These are phyloP conservation scores for Venturia nashicola DNA, from an alignment of 2,329 filamentous ascomycete species.

Conservation along the genomic window DNA sequence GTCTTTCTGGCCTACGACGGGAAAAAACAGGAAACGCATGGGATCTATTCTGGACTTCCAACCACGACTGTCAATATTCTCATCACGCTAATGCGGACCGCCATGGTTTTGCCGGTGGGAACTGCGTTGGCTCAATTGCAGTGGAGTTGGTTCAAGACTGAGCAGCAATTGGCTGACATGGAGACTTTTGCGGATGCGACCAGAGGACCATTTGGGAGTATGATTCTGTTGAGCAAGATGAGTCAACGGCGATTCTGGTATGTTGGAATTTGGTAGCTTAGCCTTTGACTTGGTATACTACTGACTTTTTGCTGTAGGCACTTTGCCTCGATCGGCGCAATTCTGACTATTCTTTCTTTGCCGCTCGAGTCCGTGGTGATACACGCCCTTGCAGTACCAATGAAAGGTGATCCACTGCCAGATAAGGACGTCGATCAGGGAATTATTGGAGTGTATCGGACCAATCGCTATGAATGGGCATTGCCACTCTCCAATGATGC, in stretches of 20 bases:
- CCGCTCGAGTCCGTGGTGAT: not conserved
- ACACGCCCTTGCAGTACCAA: not conserved
- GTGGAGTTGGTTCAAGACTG: not conserved
- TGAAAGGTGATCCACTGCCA: not conserved
- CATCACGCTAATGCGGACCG: not conserved
- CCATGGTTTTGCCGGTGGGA: not conserved
- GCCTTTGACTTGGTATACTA: not conserved
- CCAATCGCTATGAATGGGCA: not conserved
- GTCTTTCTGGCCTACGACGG: not conserved
- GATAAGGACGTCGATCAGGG: not conserved
- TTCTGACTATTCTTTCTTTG: not conserved
- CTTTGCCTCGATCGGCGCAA: not conserved
- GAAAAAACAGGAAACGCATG: not conserved
- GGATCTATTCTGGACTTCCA: not conserved
- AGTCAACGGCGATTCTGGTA: not conserved
- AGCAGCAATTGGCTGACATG: not conserved
- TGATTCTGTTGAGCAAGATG: not conserved
- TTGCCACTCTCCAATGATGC: not conserved
- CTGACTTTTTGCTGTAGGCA: not conserved
- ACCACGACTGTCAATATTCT: not conserved
- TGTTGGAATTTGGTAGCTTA: not conserved
- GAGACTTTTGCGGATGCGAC: not conserved
- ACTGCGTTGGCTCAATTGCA: constrained; percentile 1
- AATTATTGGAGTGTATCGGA: not conserved
- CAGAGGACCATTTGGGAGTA: not conserved